Conservation (phyloP, 2,329 filamentous ascomycete genomes). For the Fonsecaea pedrosoi region DNA sequence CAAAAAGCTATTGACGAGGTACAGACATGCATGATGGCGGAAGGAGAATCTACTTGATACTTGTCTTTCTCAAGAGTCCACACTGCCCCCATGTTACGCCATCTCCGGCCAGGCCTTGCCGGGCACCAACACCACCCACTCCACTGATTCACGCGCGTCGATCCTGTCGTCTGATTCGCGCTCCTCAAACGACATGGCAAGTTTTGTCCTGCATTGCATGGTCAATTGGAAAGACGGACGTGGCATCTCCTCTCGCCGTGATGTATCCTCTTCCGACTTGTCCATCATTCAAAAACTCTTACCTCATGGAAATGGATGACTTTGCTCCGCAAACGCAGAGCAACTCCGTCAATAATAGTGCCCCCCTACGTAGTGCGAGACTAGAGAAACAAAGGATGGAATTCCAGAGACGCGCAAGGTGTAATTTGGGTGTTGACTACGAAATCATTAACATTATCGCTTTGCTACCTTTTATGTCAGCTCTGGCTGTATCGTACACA, state of each 20-base stretch:
- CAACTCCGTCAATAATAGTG: neutral
- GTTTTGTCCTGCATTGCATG: neutral
- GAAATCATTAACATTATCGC: constrained; percentile 5
- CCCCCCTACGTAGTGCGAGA: neutral
- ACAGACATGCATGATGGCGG: neutral
- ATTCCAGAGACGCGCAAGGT: neutral
- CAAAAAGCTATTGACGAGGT: neutral
- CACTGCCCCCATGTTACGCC: constrained; percentile 1
- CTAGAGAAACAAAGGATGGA: neutral
- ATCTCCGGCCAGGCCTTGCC: constrained; percentile 2
- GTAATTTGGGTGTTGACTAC: neutral
- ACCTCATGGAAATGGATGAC: constrained; percentile 1
- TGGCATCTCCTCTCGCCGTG: neutral
- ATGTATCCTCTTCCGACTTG: neutral
- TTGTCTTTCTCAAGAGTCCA: neutral
- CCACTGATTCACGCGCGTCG: constrained; percentile 9
- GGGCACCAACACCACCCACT: constrained; percentile 3
- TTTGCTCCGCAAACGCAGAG: neutral
- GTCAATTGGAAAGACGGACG: neutral
- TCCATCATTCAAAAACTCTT: neutral
- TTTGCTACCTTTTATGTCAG: neutral
- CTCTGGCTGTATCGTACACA: constrained; percentile 2
- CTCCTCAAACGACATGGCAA: constrained; percentile 6
- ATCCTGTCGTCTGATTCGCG: constrained; percentile 8
- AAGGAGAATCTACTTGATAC: neutral